Conservation (phyloP, 805 yeast genomes). For the Zygosaccharomyces siamensis region DNA sequence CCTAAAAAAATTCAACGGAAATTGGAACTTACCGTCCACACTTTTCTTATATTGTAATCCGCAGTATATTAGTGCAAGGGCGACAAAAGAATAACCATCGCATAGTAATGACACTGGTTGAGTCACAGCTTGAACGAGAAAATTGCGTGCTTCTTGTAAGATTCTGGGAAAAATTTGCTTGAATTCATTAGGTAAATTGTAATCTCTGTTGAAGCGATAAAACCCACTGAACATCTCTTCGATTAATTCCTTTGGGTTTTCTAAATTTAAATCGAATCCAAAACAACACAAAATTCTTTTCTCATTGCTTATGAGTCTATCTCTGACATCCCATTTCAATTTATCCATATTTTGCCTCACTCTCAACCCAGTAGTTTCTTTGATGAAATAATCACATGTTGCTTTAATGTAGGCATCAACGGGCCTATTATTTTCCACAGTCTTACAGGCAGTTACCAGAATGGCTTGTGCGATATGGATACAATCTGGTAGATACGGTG, state of each 20-base stretch:
- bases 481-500: conserved; percentile 28
- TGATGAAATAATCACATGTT: conserved; percentile 29
- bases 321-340: conserved; percentile 36
- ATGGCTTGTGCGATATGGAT: conserved; percentile 33
- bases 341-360: conserved; percentile 31
- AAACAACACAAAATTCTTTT: conserved; percentile 29
- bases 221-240: conserved; percentile 35
- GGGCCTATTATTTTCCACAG: conserved; percentile 36
- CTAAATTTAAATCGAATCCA: conserved; percentile 34
- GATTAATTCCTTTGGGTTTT: conserved; percentile 34
- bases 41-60: conserved; percentile 30
- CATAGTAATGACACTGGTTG: conserved; percentile 35
- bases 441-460: conserved; percentile 36
- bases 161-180: conserved; percentile 29
- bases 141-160: conserved; percentile 32
- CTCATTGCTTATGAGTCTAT: conserved; percentile 32
- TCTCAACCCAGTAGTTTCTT: conserved; percentile 21
- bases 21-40: conserved; percentile 27
- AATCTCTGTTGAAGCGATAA: conserved; percentile 31
- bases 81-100: conserved; percentile 32
- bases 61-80: conserved; percentile 29
- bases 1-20: conserved; percentile 31
- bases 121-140: conserved; percentile 35
- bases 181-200: conserved; percentile 27
- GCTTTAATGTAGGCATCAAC: conserved; percentile 34